A percentile compares a stretch with the other conserved stretches of the same genome.
These are phyloP conservation scores for Xylaria palmicola DNA, from an alignment of 495 filamentous ascomycete species.

Conservation along the genomic window DNA sequence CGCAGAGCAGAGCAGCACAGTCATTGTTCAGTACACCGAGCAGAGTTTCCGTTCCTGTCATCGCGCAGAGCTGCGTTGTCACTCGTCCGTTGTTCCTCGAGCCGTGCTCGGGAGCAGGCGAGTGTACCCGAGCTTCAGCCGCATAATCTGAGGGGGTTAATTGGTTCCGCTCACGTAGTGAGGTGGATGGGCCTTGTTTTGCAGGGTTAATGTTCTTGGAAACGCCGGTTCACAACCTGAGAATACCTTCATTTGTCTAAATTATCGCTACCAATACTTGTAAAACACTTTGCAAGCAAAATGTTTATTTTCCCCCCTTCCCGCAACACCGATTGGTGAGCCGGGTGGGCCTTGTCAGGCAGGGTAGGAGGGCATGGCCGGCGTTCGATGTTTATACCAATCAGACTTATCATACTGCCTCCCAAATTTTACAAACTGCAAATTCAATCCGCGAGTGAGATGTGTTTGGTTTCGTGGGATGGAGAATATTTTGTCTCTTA, in stretches of 20 bases:
- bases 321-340: not conserved
- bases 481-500: too few species aligned
- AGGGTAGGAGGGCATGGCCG: not conserved
- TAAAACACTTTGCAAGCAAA: not conserved
- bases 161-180: not conserved
- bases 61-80: too few species aligned
- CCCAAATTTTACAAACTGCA: not conserved
- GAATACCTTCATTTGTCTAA: not conserved
- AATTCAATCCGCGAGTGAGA: not conserved
- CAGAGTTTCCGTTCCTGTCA: not conserved
- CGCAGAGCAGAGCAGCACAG: not conserved
- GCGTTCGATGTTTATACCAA: constrained; percentile 1
- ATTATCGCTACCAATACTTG: not conserved
- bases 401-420: not conserved
- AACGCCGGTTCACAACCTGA: not conserved
- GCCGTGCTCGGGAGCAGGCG: not conserved
- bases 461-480: too few species aligned
- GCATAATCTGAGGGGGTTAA: not conserved
- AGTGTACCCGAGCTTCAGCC: not conserved
- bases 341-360: not conserved
- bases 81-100: too few species aligned
- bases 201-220: not conserved
- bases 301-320: not conserved
- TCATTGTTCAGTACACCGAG: not conserved
- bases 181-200: not conserved